These are phyloP conservation scores for Lindgomyces ingoldianus DNA, from an alignment of 495 filamentous ascomycete genomes.

Conservation along the genomic window DNA sequence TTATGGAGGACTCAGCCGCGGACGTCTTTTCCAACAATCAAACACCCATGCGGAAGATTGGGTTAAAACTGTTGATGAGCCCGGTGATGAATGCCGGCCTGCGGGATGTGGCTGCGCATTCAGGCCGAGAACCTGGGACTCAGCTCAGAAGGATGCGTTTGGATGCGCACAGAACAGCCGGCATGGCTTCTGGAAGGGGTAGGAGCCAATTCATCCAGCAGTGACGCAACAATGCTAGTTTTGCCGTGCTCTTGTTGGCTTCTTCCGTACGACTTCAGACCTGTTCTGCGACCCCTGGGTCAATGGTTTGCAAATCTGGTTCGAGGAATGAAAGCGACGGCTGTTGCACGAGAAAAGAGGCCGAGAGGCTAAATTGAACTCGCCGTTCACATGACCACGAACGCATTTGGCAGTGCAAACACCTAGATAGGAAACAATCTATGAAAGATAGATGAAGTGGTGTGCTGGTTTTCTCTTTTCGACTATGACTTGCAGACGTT, in stretches of 20 bases:
- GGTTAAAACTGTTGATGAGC: too few relatives aligned
- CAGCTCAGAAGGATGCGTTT: background rate
- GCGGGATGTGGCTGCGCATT: background rate
- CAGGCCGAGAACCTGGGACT: background rate
- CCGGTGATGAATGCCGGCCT: too few relatives aligned
- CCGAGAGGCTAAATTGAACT: conserved; percentile 20
- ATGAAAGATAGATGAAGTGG: background rate
- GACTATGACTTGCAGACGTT: conserved; percentile 19
- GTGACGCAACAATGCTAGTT: background rate
- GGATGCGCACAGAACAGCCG: background rate
- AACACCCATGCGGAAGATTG: too few relatives aligned
- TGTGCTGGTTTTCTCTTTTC: conserved; percentile 21
- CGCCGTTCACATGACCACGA: background rate
- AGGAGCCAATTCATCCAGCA: background rate
- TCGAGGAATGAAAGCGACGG: too few relatives aligned
- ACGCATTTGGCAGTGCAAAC: conserved; percentile 3
- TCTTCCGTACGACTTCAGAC: background rate
- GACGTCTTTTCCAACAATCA: too few relatives aligned
- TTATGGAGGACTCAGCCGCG: background rate
- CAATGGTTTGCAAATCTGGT: conserved; percentile 5
- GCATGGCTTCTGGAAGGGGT: too few relatives aligned
- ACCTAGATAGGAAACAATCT: conserved; percentile 8
- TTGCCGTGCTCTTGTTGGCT: background rate
- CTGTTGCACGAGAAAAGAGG: conserved; percentile 6
- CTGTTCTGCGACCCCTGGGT: conserved; percentile 9